Conservation (phyloP, 495 filamentous ascomycete genomes). For the Emericellopsis terricola region DNA sequence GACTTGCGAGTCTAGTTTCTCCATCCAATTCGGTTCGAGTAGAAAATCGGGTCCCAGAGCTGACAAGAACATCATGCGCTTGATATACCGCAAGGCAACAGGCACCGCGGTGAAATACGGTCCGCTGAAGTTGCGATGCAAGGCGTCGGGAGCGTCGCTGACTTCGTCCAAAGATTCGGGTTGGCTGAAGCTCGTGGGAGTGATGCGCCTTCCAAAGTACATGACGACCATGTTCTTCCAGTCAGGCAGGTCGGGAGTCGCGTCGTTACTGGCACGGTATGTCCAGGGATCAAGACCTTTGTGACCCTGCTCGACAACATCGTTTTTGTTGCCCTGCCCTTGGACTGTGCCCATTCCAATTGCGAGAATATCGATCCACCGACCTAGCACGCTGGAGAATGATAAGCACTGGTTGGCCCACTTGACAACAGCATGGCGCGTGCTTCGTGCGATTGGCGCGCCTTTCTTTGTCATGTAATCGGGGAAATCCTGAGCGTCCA, state of each 20-base stretch:
- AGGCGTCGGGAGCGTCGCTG: constrained; percentile 9
- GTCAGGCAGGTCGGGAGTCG: constrained; percentile 18
- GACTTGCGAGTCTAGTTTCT: constrained; percentile 51
- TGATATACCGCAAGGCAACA: constrained; percentile 49
- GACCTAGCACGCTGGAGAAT: constrained; percentile 56
- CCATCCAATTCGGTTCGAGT: constrained; percentile 72
- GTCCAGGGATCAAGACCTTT: constrained; percentile 56
- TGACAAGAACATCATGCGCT: constrained; percentile 53
- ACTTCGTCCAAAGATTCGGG: too few species aligned
- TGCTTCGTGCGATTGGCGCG: constrained; percentile 39
- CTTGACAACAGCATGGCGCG: constrained; percentile 65
- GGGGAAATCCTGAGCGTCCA: too few species aligned
- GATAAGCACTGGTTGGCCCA: constrained; percentile 84
- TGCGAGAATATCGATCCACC: constrained; percentile 80
- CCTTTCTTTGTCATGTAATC: constrained; percentile 43
- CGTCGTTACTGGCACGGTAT: constrained; percentile 20
- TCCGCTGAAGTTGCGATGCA: constrained; percentile 23
- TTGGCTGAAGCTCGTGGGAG: too few species aligned
- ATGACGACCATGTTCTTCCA: constrained; percentile 25
- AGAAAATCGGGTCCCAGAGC: constrained; percentile 41
- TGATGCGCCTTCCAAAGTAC: constrained; percentile 24
- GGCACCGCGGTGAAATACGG: constrained; percentile 35
- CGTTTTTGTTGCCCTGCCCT: constrained; percentile 54
- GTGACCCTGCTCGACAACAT: constrained; percentile 76
- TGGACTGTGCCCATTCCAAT: constrained; percentile 37